Evolutionary conservation across 176 grass and related monocot species (phyloP).

Genomic region (Zea luxurians): DNA sequence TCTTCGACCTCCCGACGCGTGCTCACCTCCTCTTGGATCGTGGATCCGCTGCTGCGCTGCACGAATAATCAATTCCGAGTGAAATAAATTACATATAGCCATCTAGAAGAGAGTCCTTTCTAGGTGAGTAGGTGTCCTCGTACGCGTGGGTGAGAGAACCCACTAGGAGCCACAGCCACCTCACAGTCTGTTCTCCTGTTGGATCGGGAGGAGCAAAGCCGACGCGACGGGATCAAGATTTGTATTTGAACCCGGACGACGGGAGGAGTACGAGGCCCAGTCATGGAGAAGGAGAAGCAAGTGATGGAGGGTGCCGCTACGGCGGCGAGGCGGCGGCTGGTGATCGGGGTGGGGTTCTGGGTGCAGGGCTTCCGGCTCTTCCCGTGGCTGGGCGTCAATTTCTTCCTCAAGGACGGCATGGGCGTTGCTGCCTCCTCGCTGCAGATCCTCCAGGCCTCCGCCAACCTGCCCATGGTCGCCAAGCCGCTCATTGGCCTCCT

Average conservation of each 20-base stretch:
- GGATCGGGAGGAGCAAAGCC: conserved; percentile 23
- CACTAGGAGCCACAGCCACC: conserved; percentile 10
- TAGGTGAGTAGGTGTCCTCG: conserved; percentile 20
- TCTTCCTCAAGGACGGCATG: conserved; percentile 95
- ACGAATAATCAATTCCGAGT: not conserved
- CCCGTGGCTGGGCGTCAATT: conserved; percentile 84
- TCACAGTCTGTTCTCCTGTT: not conserved
- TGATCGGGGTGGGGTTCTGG: conserved; percentile 88
- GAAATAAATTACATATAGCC: too few species aligned
- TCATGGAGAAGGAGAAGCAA: conserved; percentile 25
- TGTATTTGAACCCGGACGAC: not conserved
- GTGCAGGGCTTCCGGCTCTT: conserved; percentile 92
- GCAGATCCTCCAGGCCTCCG: conserved; percentile 90
- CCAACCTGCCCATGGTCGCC: conserved; percentile 89
- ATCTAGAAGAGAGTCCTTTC: not conserved
- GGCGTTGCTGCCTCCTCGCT: conserved; percentile 66
- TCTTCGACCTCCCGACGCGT: conserved; percentile 19
- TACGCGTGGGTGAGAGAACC: conserved; percentile 13
- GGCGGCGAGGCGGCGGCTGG: conserved; percentile 50
- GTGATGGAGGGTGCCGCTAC: conserved; percentile 16
- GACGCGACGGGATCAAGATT: conserved; percentile 23
- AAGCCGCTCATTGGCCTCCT: conserved; percentile 87
- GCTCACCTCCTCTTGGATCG: not conserved
- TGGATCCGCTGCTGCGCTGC: conserved; percentile 14
- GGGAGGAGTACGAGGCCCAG: not conserved